Base-by-base conservation (phyloP, 306 rosid genomes). In the Begonia fuchsioides region DNA sequence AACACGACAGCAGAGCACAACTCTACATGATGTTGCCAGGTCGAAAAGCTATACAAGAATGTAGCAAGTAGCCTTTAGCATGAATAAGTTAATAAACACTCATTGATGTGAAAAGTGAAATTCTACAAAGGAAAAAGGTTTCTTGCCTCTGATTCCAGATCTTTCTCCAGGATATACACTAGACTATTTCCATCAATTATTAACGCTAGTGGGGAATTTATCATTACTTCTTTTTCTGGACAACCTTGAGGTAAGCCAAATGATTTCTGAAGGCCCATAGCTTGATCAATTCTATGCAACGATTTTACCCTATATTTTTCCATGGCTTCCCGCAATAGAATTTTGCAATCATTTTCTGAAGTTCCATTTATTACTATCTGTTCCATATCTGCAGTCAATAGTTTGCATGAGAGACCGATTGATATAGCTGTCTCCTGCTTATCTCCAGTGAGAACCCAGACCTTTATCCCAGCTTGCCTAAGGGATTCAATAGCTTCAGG, bases 381-480 rank as follows among this genome's bases (percentile, higher is more conserved):
- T 49, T 74, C 76, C 98, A 82, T 85, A 63, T 77, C 88, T 53
- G 68, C 41, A 51, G 76, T 82, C 59, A 92, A 69, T 50, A 92
- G 94, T 66, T 82, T 92, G 77, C 94, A 85, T 39, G 98, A 85
- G 60, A 81, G 72, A 59, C 86, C 96, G 56, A 92, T 85, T 13
- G 98, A 92, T 60, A 92, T 85, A 13, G 98, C 98, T 0, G 98
- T 92, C 83, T 92, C 98, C 61, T 92, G 98, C 77, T 92, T 92
- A 72, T 92, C 98, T 53, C 98, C 98, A 6, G 98, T 92, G 73
- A 92, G 80, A 71, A 92, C 82, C 98, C 98, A 92, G 67, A 92
- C 86, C 80, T 92, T 92, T 54, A 85, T 92, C 67, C 98, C 98
- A 38, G 98, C 96, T 74, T 82, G 90, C 61, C 96, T 70, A 51